phyloP scores from a whole-genome alignment of 1,284 basidiomycete species.

The Erythrobasidium hasegawianum region DNA sequence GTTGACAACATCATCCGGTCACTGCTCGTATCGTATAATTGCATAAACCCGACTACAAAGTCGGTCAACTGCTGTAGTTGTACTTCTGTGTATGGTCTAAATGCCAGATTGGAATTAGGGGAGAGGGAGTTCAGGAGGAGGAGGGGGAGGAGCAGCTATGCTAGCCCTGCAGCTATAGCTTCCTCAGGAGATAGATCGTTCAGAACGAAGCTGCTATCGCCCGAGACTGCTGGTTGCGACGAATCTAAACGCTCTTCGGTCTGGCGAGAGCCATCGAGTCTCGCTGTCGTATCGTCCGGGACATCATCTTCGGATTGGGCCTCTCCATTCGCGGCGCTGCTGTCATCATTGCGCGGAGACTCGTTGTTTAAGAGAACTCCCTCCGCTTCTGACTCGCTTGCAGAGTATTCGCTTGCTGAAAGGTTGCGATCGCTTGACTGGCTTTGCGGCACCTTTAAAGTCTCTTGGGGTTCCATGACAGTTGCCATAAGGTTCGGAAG shows the following conservation, averaged over 20 bases:
- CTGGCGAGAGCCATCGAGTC: background rate
- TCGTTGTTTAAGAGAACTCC: background rate
- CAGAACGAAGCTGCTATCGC: background rate
- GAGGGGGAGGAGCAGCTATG: background rate
- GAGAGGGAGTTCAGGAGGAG: too few species aligned
- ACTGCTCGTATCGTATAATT: too few species aligned
- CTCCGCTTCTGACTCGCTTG: background rate
- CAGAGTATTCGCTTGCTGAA: background rate
- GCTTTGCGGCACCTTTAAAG: background rate
- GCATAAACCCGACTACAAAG: too few species aligned
- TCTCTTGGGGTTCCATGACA: background rate
- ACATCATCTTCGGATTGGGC: too few species aligned
- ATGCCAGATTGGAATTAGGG: too few species aligned
- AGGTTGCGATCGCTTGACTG: background rate
- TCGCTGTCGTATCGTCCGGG: background rate
- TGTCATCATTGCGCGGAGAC: too few species aligned
- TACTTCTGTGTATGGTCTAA: too few species aligned
- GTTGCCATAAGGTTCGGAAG: slow-evolving; percentile 1
- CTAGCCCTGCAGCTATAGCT: slow-evolving; percentile 25
- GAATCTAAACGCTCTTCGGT: background rate
- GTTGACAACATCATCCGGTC: too few species aligned
- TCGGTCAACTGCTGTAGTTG: too few species aligned
- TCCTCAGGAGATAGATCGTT: slow-evolving; percentile 28
- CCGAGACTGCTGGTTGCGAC: background rate
- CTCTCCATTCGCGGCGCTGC: too few species aligned